Conservation (phyloP, 2,329 filamentous ascomycete genomes). For the Chaetoscypha palmicola region DNA sequence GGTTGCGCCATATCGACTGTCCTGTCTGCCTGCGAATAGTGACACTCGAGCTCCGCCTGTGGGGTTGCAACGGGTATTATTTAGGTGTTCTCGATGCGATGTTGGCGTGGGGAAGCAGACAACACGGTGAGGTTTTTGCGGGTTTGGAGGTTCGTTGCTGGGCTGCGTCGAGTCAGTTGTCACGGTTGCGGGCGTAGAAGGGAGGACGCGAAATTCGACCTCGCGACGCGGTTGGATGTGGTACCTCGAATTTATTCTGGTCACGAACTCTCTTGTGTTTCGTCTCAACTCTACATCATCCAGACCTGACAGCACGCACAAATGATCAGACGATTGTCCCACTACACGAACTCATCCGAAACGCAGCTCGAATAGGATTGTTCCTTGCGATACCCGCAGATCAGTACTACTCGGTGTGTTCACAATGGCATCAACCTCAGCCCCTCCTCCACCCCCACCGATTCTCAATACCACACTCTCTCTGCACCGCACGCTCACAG, state of each 20-base stretch:
- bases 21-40: neutral
- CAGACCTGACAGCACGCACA: no score
- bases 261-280: no score
- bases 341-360: no score
- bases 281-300: no score
- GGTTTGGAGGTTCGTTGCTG: neutral
- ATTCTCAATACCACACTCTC: conserved; percentile 37
- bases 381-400: no score
- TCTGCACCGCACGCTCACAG: conserved; percentile 51
- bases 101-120: neutral
- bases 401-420: no score
- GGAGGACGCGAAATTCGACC: neutral
- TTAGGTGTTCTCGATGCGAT: neutral
- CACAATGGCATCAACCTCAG: conserved; percentile 3
- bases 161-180: neutral
- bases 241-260: no score
- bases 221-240: no score
- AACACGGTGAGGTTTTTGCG: neutral
- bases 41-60: neutral
- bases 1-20: conserved; percentile 7
- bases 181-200: no score
- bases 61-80: neutral
- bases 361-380: no score
- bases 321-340: no score
- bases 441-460: conserved; percentile 23